Base-by-base conservation (phyloP, 1,284 basidiomycete genomes). In the Cryptococcus neoformans region DNA sequence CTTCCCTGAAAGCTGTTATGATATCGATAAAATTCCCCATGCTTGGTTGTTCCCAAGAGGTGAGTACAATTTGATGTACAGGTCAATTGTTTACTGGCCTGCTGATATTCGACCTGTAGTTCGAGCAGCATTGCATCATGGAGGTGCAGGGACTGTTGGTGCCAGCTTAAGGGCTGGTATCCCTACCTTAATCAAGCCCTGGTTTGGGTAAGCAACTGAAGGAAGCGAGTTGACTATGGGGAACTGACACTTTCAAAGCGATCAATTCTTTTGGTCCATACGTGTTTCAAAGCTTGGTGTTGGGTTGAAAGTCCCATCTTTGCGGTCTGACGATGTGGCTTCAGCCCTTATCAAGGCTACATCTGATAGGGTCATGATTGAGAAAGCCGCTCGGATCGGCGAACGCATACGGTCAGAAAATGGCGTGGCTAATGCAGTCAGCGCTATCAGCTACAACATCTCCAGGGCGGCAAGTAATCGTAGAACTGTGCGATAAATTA, bases 11-110 rank as follows among this genome's bases (percentile, higher is more conserved):
- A 73, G 62, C 35, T 76, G 74, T 60, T 76, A 70, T 61, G 56
- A 60, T 21, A 76, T 89, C 44, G 83, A 87, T 53, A 86, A 85
- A 67, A 82, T 89, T 4, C 88, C 89, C 6, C 89, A 92, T 74
- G 87, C 85, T 65, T 90, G 88, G 89, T 79, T 92, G 11, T 90
- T 90, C 79, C 85, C 87, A 0, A 81, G 82, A 59, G 80, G 89
- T 54, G 81, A 85, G 65, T 64, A 5, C 45, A 44, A 46, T 49
- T 34, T 47, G 21, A 35, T 54, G 41, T 45, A n/a, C n/a, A 9
- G 17, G 38, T 38, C 38, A 38, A 11, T 12, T 50, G 41, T 3
- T 17, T 21, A 44, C 58, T 62, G 48, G 62, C 21, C 21, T 21
- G 21, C 21, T 21, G 21, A 21, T 21, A 21, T 21, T 21, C 44